These are phyloP conservation scores for Phalaenopsis equestris DNA, from an alignment of 106 monocot species.

Conservation along the genomic window DNA sequence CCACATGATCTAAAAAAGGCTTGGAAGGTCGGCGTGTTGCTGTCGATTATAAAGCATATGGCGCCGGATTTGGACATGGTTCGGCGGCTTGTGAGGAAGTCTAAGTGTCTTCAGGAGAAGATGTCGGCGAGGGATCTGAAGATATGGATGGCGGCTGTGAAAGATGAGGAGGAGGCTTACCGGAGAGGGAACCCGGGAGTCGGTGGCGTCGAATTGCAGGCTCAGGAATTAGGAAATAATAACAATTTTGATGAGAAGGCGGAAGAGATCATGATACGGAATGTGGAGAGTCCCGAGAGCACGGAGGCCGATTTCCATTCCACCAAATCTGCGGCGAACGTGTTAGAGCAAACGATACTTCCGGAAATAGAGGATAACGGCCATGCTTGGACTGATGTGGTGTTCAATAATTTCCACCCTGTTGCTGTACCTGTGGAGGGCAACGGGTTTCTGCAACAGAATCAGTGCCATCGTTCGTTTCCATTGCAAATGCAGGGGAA, in stretches of 20 bases:
- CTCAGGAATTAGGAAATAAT: neutral
- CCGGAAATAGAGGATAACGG: neutral
- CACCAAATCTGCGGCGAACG: too few species aligned
- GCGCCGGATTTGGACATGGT: slow-evolving; percentile 15
- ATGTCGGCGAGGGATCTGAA: slow-evolving; percentile 22
- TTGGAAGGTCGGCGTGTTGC: slow-evolving; percentile 17
- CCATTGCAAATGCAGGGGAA: too few species aligned
- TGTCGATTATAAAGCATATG: slow-evolving; percentile 31
- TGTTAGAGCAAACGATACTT: too few species aligned
- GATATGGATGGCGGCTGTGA: slow-evolving; percentile 5
- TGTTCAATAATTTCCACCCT: neutral
- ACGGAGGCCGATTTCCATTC: too few species aligned
- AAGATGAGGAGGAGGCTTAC: neutral
- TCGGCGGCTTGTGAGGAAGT: slow-evolving; percentile 17
- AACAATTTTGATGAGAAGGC: neutral
- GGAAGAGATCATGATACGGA: neutral
- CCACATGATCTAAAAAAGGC: slow-evolving; percentile 17
- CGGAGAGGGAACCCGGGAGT: neutral
- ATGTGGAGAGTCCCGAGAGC: too few species aligned
- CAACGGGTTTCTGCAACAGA: too few species aligned
- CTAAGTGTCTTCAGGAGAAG: slow-evolving; percentile 34
- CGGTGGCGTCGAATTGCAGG: neutral
- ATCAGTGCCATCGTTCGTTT: too few species aligned
- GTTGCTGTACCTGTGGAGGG: neutral
- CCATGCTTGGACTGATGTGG: neutral